Evolutionary conservation across 805 yeast species (phyloP).

Genomic region (Teunomyces stri): DNA sequence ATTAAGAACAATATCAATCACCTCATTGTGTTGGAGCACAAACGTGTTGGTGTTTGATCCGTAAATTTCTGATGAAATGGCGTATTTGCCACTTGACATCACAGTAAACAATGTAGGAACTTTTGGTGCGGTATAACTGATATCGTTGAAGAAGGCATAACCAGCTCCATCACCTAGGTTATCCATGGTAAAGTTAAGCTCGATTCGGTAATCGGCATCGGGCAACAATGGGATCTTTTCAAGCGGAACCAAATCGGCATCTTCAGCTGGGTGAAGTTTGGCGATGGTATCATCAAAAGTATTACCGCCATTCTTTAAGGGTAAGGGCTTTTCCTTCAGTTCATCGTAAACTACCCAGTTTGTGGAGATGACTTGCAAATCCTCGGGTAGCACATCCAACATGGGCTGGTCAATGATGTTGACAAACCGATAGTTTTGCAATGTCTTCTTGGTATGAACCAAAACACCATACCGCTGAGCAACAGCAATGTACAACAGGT

Average conservation of each 20-base stretch:
- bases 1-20: constrained; percentile 73
- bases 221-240: constrained; percentile 49
- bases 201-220: constrained; percentile 61
- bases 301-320: constrained; percentile 26
- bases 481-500: constrained; percentile 62
- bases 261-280: constrained; percentile 51
- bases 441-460: constrained; percentile 53
- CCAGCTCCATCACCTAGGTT: constrained; percentile 72
- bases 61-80: constrained; percentile 60
- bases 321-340: constrained; percentile 24
- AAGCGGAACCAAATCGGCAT: constrained; percentile 69
- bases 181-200: constrained; percentile 60
- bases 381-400: constrained; percentile 68
- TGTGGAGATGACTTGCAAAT: constrained; percentile 52
- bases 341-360: constrained; percentile 54
- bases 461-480: constrained; percentile 81
- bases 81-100: constrained; percentile 50
- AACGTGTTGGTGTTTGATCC: constrained; percentile 68
- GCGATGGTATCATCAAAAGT: constrained; percentile 37
- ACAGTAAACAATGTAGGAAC: constrained; percentile 70
- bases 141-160: constrained; percentile 72
- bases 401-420: constrained; percentile 60
- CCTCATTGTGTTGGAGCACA: constrained; percentile 57
- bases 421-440: constrained; percentile 56
- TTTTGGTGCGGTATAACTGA: constrained; percentile 63